Evolutionary conservation across 768 basidiomycete genomes (phyloP), one percentile per base, ranked within the genome.

Genomic region (Lactarius hengduanensis): DNA sequence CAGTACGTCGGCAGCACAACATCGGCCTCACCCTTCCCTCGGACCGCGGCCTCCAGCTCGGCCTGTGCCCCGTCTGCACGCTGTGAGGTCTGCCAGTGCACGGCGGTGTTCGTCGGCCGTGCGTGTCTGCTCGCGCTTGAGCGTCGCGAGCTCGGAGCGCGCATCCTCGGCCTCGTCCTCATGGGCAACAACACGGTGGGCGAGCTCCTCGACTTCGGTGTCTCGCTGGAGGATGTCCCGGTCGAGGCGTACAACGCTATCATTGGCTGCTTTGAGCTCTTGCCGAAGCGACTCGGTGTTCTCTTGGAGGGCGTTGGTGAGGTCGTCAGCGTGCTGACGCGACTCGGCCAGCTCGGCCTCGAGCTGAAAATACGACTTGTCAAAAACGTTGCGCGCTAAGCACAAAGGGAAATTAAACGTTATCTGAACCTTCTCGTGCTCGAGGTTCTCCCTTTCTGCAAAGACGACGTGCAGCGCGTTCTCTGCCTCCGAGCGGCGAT

Each of bases 141-240:
- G 77, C 16, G 76, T 79, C 59, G 80, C 80, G 63, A 88, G 76
- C 71, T 87, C 81, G 61, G 84, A 84, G 36, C 82, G 83, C 3
- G 86, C 78, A 6, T 77, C 74, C 64, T 89, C 86, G 4, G 78
- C 75, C 63, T 87, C 85, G 16, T 78, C 75, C 70, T 88, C 85
- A 56, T 77, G 80, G 38, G 82, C 77, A 20, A 79, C 71, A 57
- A 86, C 74, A 16, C 80, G 82, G 60, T 79, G 74, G 10, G 80
- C 79, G 43, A 81, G 79, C n/a, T 80, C 79, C 3, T 78, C 73
- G 26, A 87, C 77, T 59, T 90, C 86, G 20, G 78, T 74, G 63
- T 89, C 83, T n/a, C 84, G 84, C 43, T 83, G 80, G 3, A 78
- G 81, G 45, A 89, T 72, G 64, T 83, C 82, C 30, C 82, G 82